These are phyloP conservation scores for Aspergillus viridinutans DNA, from an alignment of 2,329 filamentous ascomycete genomes.

Conservation along the genomic window DNA sequence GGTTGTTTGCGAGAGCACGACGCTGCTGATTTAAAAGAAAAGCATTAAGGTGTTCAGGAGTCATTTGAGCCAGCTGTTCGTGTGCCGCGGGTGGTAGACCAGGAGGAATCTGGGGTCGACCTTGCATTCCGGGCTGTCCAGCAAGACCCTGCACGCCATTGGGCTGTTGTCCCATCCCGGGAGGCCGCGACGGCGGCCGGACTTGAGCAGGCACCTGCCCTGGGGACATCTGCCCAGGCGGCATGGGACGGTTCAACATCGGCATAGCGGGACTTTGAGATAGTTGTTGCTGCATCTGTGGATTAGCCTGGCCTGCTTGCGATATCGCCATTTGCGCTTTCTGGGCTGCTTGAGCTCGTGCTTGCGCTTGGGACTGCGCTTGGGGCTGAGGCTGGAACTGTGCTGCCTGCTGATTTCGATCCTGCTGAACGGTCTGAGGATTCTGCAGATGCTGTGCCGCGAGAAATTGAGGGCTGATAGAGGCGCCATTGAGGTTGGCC, in stretches of 20 bases:
- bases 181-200: slow-evolving; percentile 31
- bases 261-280: slow-evolving; percentile 37
- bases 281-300: slow-evolving; percentile 36
- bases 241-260: slow-evolving; percentile 42
- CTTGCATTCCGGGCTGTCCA: slow-evolving; percentile 29
- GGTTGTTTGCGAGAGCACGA: slow-evolving; percentile 27
- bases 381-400: slow-evolving; percentile 36
- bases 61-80: slow-evolving; percentile 33
- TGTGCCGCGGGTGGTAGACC: slow-evolving; percentile 32
- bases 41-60: slow-evolving; percentile 30
- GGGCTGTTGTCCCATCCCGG: slow-evolving; percentile 30
- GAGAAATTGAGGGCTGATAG: slow-evolving; percentile 38
- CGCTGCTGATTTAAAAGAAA: slow-evolving; percentile 34
- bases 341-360: slow-evolving; percentile 41
- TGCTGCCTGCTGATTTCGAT: slow-evolving; percentile 35
- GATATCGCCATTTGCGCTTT: slow-evolving; percentile 45
- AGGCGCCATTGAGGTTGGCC: slow-evolving; percentile 32
- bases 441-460: slow-evolving; percentile 42
- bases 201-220: slow-evolving; percentile 30
- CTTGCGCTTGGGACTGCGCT: slow-evolving; percentile 36
- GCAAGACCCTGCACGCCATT: slow-evolving; percentile 20
- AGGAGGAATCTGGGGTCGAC: slow-evolving; percentile 31
- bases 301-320: slow-evolving; percentile 42
- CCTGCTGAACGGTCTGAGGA: slow-evolving; percentile 41
- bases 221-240: slow-evolving; percentile 37